Evolutionary conservation across 306 rosid species (phyloP), one percentile per base, ranked within the genome.

Genomic region (Malus asiatica): DNA sequence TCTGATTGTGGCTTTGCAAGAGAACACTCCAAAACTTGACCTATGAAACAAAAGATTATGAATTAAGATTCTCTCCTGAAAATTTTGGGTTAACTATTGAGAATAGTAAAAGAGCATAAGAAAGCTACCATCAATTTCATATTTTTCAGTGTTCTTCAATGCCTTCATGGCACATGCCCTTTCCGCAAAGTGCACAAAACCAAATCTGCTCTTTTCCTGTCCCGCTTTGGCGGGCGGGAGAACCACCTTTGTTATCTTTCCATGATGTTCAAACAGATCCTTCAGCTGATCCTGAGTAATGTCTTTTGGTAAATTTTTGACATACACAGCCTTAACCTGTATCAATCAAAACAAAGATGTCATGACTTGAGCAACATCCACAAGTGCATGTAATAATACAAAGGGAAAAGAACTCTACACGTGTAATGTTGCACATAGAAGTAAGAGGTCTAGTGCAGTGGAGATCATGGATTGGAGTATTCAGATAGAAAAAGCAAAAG

Each of bases 101-200:
- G 32, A 29, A 30, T 53, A 65, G 30, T 76, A 44, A 75, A 40
- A 42, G 25, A 57, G 71, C 60, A 66, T 38, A 61, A 74, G 76
- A 19, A 71, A 77, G 10, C 45, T 84, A 89, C 93, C 93, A 40
- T 88, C 86, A 70, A 89, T 84, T 88, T 87, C 92, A 77, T 91
- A 88, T 71, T 86, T 89, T 83, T 89, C 94, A 0, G 89, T 83
- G 77, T 85, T 84, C 81, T 88, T 66, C 84, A 89, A 76, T 8
- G 91, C 89, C 80, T 88, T 89, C 91, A 83, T 74, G 78, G 94
- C 90, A 82, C 89, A 78, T 81, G 91, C 77, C 78, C 89, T 83
- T 60, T 91, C 97, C 20, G 77, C 80, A 68, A 87, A 91, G 79
- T 91, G 92, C 62, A 91, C 91, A 84, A 89, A 89, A 82, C 97